A percentile compares a stretch with the other conserved stretches of the same genome.
phyloP scores from a whole-genome alignment of 1,284 basidiomycete genomes.

The Ustilago nuda region DNA sequence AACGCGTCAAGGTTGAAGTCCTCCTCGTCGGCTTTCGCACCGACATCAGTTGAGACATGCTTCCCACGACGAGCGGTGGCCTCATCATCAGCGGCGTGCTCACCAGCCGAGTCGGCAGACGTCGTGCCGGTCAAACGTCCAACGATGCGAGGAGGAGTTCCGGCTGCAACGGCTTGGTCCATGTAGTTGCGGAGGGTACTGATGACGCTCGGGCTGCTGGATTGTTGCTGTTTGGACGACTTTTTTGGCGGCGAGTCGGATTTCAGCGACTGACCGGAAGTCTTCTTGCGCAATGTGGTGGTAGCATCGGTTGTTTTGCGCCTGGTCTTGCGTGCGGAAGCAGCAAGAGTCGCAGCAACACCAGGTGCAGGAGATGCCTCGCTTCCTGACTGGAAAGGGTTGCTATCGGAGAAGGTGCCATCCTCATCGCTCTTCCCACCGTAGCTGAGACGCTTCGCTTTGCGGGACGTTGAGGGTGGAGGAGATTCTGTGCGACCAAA shows the following conservation, averaged over 20 bases:
- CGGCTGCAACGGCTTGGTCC: conserved; percentile 44
- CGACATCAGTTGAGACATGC: conserved; percentile 3
- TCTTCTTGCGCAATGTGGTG: conserved; percentile 33
- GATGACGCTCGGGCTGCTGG: conserved; percentile 14
- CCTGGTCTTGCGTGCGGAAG: conserved; percentile 27
- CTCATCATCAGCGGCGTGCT: conserved; percentile 36
- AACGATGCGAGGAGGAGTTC: conserved; percentile 51
- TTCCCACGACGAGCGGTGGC: neutral
- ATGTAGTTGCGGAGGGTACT: conserved; percentile 48
- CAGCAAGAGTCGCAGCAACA: conserved; percentile 39
- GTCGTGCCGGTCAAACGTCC: conserved; percentile 23
- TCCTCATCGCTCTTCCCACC: conserved; percentile 60
- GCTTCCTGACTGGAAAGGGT: conserved; percentile 73
- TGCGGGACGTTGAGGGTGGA: conserved; percentile 10
- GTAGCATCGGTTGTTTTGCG: conserved; percentile 43
- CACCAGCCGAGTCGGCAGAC: conserved; percentile 22
- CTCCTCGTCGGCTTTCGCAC: conserved; percentile 17
- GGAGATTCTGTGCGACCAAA: conserved; percentile 25
- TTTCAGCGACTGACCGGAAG: conserved; percentile 16
- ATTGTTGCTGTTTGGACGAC: neutral
- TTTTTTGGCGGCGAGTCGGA: conserved; percentile 15
- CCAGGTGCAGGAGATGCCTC: conserved; percentile 68
- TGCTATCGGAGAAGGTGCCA: conserved; percentile 72
- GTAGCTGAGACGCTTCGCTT: conserved; percentile 27
- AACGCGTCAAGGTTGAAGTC: conserved; percentile 34